Percentiles rank a stretch among this genome's conserved stretches.
Evolutionary conservation across 345 rosid species (phyloP).

Genomic region (Sonneratia caseolaris): DNA sequence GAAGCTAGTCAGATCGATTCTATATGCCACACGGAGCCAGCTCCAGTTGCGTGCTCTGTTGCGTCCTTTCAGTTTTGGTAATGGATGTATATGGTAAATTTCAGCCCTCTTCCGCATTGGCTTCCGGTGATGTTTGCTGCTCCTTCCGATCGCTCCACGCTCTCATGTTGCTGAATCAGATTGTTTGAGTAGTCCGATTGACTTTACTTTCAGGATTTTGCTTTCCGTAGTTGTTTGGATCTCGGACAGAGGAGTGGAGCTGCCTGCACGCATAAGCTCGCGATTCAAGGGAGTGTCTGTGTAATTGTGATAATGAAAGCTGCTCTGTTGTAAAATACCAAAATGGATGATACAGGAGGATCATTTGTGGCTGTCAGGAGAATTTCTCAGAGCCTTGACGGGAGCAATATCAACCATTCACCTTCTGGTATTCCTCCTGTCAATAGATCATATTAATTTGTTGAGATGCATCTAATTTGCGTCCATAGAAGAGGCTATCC

Average conservation of each 20-base stretch:
- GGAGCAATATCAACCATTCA: constrained; percentile 74
- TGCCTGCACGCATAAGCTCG: neutral
- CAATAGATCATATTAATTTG: neutral
- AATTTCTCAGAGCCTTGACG: constrained; percentile 84
- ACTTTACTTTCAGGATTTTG: neutral
- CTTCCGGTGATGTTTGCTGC: neutral
- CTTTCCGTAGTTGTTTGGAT: neutral
- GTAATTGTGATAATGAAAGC: constrained; percentile 8
- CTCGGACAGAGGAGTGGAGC: neutral
- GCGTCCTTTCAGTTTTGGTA: neutral
- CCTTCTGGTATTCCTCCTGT: constrained; percentile 50
- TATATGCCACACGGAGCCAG: neutral
- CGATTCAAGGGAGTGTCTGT: constrained; percentile 11
- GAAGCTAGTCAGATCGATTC: neutral
- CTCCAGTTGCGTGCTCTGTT: neutral
- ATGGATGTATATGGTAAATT: neutral
- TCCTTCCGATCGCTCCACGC: neutral
- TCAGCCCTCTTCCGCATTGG: neutral
- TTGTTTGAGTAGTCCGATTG: neutral
- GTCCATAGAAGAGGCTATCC: neutral
- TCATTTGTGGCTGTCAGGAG: constrained; percentile 96
- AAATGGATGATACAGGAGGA: constrained; percentile 93
- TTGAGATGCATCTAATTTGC: neutral
- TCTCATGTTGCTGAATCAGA: neutral
- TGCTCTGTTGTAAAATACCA: neutral